Evolutionary conservation across 2,329 filamentous ascomycete species (phyloP).

Genomic region (Gaeumannomyces tritici): DNA sequence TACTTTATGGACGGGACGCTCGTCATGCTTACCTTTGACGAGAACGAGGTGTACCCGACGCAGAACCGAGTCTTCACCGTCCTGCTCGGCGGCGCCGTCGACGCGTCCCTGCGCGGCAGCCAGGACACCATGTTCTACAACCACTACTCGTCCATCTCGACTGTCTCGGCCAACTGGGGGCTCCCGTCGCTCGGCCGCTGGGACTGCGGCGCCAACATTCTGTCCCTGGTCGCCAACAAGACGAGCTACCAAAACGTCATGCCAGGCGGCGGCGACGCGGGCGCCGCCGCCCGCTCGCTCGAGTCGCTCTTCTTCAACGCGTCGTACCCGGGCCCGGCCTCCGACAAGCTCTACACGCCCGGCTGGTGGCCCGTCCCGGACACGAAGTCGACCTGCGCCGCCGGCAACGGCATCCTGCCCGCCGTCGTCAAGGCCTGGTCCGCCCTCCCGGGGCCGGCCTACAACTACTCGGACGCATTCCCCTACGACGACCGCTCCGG

Average conservation of each 20-base stretch:
- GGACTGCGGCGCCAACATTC: conserved; percentile 20
- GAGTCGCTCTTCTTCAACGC: conserved; percentile 3
- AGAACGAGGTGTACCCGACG: conserved; percentile 39
- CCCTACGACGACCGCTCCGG: conserved; percentile 35
- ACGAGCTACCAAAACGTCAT: conserved; percentile 5
- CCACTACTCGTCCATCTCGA: conserved; percentile 21
- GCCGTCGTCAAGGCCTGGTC: conserved; percentile 8
- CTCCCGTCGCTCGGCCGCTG: conserved; percentile 30
- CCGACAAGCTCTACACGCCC: conserved; percentile 12
- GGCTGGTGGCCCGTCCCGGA: conserved; percentile 15
- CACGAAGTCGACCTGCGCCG: conserved; percentile 7
- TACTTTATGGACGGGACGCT: conserved; percentile 44
- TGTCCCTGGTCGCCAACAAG: conserved; percentile 10
- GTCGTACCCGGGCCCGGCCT: conserved; percentile 4
- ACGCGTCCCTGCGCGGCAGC: conserved; percentile 33
- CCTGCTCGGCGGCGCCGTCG: conserved; percentile 45
- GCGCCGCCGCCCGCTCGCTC: not conserved
- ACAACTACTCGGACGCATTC: conserved; percentile 15
- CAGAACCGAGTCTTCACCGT: conserved; percentile 45
- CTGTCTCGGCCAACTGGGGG: conserved; percentile 26
- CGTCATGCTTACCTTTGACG: conserved; percentile 49
- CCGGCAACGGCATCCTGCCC: conserved; percentile 9
- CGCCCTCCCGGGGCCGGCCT: conserved; percentile 4
- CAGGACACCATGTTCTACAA: conserved; percentile 39
- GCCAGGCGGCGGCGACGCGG: not conserved